Evolutionary conservation across 2,329 filamentous ascomycete genomes (phyloP).

Genomic region (Penicillium hesseltinei): DNA sequence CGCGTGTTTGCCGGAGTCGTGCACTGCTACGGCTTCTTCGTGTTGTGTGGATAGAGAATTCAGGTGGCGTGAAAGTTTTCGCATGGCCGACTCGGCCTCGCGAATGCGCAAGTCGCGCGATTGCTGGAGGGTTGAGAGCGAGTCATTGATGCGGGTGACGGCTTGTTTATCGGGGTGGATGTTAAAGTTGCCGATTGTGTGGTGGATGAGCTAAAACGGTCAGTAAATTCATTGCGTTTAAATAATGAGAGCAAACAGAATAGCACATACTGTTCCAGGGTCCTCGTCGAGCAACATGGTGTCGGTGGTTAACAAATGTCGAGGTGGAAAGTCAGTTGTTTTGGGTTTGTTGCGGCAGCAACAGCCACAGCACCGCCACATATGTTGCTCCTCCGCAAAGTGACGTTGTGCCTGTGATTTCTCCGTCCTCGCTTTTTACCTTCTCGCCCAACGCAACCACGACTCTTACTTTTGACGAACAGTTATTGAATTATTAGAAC

Average conservation of each 20-base stretch:
- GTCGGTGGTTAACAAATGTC: constrained; percentile 18
- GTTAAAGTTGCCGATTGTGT: constrained; percentile 94
- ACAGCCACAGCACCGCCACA: constrained; percentile 43
- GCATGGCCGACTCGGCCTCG: constrained; percentile 65
- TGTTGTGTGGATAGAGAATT: constrained; percentile 73
- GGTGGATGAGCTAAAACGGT: constrained; percentile 71
- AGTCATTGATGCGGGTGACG: constrained; percentile 79
- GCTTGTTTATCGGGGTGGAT: constrained; percentile 83
- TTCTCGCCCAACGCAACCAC: background rate
- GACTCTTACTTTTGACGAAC: background rate
- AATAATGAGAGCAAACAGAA: background rate
- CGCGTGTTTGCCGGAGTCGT: constrained; percentile 78
- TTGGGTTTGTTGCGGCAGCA: constrained; percentile 39
- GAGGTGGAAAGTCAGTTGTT: constrained; percentile 18
- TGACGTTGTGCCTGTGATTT: constrained; percentile 26
- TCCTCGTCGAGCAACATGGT: constrained; percentile 94
- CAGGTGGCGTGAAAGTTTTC: constrained; percentile 72
- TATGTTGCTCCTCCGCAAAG: constrained; percentile 29
- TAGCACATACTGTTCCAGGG: constrained; percentile 68
- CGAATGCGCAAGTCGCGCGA: constrained; percentile 75
- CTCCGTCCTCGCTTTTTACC: constrained; percentile 7
- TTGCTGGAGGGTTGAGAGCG: constrained; percentile 76
- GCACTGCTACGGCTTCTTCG: constrained; percentile 68
- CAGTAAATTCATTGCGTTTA: background rate
- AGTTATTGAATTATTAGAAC: background rate